These are phyloP conservation scores for Cryphonectria parasitica DNA, from an alignment of 2,329 filamentous ascomycete species.

Conservation along the genomic window DNA sequence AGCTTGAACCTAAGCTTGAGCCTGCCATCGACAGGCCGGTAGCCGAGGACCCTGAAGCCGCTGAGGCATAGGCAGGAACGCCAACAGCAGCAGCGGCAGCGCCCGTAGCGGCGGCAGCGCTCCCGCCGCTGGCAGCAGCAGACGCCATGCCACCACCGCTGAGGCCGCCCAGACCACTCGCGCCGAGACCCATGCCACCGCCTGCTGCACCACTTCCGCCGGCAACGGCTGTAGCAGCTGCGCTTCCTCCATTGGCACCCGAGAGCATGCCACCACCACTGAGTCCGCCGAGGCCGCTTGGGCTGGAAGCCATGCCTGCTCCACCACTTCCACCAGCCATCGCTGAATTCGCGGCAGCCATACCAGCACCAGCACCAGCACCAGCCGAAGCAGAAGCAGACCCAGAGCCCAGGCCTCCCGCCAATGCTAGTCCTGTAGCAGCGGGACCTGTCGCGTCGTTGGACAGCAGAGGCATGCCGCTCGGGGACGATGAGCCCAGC, in stretches of 20 bases:
- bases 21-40: neutral
- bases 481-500: neutral
- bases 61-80: conserved; percentile 2
- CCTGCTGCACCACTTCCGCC: conserved; percentile 5
- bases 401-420: conserved; percentile 5
- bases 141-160: neutral
- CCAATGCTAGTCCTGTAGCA: neutral
- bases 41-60: conserved; percentile 8
- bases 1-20: neutral
- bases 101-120: neutral
- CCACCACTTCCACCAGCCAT: neutral
- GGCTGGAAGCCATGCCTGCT: neutral
- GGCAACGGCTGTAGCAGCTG: neutral
- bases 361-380: too few species aligned
- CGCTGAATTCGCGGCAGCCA: neutral
- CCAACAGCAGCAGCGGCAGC: neutral
- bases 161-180: conserved; percentile 1
- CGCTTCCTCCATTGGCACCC: neutral
- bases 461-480: neutral
- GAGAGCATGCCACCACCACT: neutral
- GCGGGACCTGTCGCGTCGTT: neutral
- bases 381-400: neutral
- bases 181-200: neutral
- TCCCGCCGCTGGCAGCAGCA: neutral
- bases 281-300: neutral